Percentiles rank a stretch among this genome's conserved stretches.
These are phyloP conservation scores for Leucoagaricus sp. DNA, from an alignment of 1,284 basidiomycete genomes.

Conservation along the genomic window DNA sequence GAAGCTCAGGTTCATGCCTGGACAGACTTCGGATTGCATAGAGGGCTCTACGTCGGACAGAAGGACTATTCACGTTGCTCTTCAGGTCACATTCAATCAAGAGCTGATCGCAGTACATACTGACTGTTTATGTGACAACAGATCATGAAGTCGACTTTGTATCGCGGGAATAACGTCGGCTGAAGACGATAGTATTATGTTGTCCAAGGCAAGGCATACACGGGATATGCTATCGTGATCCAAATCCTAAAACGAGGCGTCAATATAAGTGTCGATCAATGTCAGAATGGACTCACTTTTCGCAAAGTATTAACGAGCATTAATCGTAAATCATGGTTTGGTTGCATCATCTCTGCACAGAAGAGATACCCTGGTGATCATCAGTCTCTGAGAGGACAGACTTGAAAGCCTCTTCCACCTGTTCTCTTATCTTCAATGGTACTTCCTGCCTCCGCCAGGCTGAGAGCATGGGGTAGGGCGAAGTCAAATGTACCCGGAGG, in stretches of 20 bases:
- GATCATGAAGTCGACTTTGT: constrained; percentile 59
- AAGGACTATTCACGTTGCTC: constrained; percentile 39
- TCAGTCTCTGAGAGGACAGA: background rate
- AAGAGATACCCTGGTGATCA: constrained; percentile 65
- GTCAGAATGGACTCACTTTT: constrained; percentile 47
- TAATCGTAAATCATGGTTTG: constrained; percentile 67
- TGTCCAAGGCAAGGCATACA: constrained; percentile 73
- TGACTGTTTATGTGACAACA: constrained; percentile 75
- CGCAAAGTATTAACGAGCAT: constrained; percentile 83
- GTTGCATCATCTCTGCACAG: constrained; percentile 69
- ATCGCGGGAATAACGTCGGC: constrained; percentile 73
- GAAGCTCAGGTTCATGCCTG: constrained; percentile 44
- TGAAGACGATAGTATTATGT: constrained; percentile 57
- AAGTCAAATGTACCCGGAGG: constrained; percentile 53
- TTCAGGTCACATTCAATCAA: background rate
- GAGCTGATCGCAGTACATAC: constrained; percentile 39
- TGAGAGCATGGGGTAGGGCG: constrained; percentile 70
- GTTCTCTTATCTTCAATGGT: constrained; percentile 66
- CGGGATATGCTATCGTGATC: constrained; percentile 52
- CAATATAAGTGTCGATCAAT: constrained; percentile 4
- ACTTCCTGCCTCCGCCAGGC: constrained; percentile 65
- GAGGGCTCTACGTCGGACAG: constrained; percentile 62
- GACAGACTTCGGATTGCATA: constrained; percentile 60
- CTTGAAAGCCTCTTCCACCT: constrained; percentile 41
- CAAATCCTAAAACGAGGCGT: constrained; percentile 56